Evolutionary conservation across 805 yeast genomes (phyloP), one percentile per base, ranked within the genome.

Genomic region (Cyberlindnera bimundalis): DNA sequence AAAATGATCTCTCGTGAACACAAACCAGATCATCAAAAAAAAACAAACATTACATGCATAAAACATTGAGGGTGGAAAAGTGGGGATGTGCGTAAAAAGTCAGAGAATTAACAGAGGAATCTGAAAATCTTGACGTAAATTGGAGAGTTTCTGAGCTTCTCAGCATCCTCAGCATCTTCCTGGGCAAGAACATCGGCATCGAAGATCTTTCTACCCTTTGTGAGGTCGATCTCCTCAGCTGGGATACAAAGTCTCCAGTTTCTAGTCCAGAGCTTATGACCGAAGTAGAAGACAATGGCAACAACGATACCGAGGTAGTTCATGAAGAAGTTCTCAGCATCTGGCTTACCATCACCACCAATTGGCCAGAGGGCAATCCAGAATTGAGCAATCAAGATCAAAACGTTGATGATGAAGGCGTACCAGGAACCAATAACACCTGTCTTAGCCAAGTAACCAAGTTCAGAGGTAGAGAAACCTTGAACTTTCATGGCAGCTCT

Each of bases 361-460:
- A 81, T 60, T 35, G 87, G 84, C 55, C 68, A 78, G 37, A 79
- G 59, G 8, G 84, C 81, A 35, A 79, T 73, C 81, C 84, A 80
- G 59, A 80, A 78, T 56, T 79, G 84, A 3, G 79, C 82, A 37
- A 73, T 60, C 19, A 79, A 52, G 23, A 79, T 70, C 42, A 79
- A 64, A 10, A 65, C 39, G 56, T 78, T 74, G 48, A 81, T 60
- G 11, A 66, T 37, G 12, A 74, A 56, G 6, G 78, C 81, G 53
- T 68, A 70, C 52, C 62, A 68, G 1, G 83, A 78, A 11, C 82
- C 83, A 58, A 60, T 63, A 7, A 67, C 58, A 39, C 84, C 83
- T 17, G 68, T 62, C 56, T 69, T 74, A 11, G 83, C 69, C 29
- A 52, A 58, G 61, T 68, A 78, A 3, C 81, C 79, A 31, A 79